These are phyloP conservation scores for Santalum album DNA, from an alignment of 164 flowering plant genomes.

Conservation along the genomic window DNA sequence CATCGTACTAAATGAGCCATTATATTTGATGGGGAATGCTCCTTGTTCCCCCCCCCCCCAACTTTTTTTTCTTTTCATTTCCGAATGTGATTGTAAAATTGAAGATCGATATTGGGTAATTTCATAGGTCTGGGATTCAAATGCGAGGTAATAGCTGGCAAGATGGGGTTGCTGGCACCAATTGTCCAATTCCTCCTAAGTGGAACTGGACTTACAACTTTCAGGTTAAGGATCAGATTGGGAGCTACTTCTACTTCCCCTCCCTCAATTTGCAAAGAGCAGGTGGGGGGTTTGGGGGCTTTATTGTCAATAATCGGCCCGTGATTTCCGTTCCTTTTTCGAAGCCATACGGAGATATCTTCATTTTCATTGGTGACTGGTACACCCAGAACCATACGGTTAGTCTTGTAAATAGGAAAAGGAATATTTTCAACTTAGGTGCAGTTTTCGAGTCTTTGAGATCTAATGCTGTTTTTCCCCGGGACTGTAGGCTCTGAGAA, in stretches of 20 bases:
- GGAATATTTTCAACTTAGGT: too few relatives aligned
- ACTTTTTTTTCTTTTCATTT: too few relatives aligned
- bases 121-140: slow-evolving; percentile 74
- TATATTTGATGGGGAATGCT: too few relatives aligned
- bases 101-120: background rate
- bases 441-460: too few relatives aligned
- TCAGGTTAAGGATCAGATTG: slow-evolving; percentile 97
- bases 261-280: slow-evolving; percentile 85
- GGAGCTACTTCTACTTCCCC: slow-evolving; percentile 95
- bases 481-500: slow-evolving; percentile 60
- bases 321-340: slow-evolving; percentile 74
- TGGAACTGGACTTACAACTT: slow-evolving; percentile 96
- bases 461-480: slow-evolving; percentile 4
- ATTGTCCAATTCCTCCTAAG: slow-evolving; percentile 80
- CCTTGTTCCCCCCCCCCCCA: too few relatives aligned
- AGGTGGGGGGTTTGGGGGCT: slow-evolving; percentile 77
- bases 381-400: slow-evolving; percentile 83
- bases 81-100: too few relatives aligned
- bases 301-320: slow-evolving; percentile 61
- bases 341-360: slow-evolving; percentile 75
- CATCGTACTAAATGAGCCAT: too few relatives aligned
- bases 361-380: slow-evolving; percentile 85
- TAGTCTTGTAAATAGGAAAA: slow-evolving; percentile 15
- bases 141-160: slow-evolving; percentile 86
- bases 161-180: slow-evolving; percentile 92